phyloP scores from a whole-genome alignment of 306 rosid species.

The Rosa chinensis region DNA sequence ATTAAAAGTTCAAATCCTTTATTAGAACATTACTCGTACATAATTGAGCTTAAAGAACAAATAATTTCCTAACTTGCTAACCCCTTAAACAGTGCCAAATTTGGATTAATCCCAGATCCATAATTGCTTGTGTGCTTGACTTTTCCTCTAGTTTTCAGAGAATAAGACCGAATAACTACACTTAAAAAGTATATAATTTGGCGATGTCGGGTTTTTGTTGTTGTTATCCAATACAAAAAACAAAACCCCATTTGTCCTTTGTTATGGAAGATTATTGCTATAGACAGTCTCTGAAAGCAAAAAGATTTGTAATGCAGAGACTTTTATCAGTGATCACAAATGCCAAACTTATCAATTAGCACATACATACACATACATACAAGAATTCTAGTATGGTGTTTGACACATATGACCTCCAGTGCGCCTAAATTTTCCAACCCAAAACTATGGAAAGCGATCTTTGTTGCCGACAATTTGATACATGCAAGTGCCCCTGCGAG shows the following conservation, averaged over 20 bases:
- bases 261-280: not conserved
- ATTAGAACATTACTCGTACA: not conserved
- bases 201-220: conserved; percentile 32
- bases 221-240: conserved; percentile 32
- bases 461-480: conserved; percentile 12
- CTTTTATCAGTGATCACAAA: conserved; percentile 24
- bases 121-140: conserved; percentile 38
- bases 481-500: not conserved
- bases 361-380: not conserved
- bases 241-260: conserved; percentile 21
- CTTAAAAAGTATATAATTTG: conserved; percentile 17
- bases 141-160: conserved; percentile 17
- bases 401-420: conserved; percentile 35
- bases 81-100: conserved; percentile 12
- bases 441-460: conserved; percentile 1
- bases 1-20: not conserved
- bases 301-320: conserved; percentile 26
- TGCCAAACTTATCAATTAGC: conserved; percentile 30
- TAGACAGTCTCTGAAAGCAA: not conserved
- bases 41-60: not conserved
- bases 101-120: conserved; percentile 33
- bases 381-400: not conserved
- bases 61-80: not conserved
- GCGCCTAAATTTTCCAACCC: conserved; percentile 1
- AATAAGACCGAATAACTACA: conserved; percentile 27